Evolutionary conservation across 257 asterid species (phyloP).

Genomic region (Gentiana straminea): DNA sequence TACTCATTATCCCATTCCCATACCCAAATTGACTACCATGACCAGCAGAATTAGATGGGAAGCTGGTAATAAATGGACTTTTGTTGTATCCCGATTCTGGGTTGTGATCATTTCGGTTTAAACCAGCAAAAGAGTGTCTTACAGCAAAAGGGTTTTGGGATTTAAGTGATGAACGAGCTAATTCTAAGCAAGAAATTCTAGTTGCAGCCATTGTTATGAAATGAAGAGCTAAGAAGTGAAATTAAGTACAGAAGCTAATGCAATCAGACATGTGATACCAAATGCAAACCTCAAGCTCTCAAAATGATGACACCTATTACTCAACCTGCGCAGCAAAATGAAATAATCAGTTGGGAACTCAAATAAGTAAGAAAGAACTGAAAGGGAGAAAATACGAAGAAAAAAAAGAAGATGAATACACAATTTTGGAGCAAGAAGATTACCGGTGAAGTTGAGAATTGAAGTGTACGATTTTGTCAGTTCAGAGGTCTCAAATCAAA

Average conservation of each 20-base stretch:
- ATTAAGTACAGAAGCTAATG: neutral
- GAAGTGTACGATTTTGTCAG: too few species aligned
- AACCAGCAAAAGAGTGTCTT: constrained; percentile 10
- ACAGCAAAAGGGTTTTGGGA: constrained; percentile 8
- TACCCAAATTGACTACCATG: neutral
- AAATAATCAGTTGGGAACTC: too few species aligned
- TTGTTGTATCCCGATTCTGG: constrained; percentile 18
- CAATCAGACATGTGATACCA: too few species aligned
- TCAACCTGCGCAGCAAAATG: too few species aligned
- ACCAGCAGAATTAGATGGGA: constrained; percentile 13
- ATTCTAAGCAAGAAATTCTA: constrained; percentile 12
- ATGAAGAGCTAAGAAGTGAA: neutral
- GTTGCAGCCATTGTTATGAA: constrained; percentile 15
- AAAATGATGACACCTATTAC: too few species aligned
- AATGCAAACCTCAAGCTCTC: too few species aligned
- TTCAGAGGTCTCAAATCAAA: too few species aligned
- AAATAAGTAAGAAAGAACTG: too few species aligned
- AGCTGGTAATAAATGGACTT: constrained; percentile 18
- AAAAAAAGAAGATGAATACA: too few species aligned
- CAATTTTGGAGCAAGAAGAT: too few species aligned
- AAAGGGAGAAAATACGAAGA: too few species aligned
- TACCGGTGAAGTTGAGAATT: too few species aligned
- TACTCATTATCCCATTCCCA: constrained; percentile 11
- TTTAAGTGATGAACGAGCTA: constrained; percentile 12
- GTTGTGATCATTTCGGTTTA: constrained; percentile 19